These are phyloP conservation scores for Penicillium sp. DNA, from an alignment of 2,329 filamentous ascomycete genomes.

Conservation along the genomic window DNA sequence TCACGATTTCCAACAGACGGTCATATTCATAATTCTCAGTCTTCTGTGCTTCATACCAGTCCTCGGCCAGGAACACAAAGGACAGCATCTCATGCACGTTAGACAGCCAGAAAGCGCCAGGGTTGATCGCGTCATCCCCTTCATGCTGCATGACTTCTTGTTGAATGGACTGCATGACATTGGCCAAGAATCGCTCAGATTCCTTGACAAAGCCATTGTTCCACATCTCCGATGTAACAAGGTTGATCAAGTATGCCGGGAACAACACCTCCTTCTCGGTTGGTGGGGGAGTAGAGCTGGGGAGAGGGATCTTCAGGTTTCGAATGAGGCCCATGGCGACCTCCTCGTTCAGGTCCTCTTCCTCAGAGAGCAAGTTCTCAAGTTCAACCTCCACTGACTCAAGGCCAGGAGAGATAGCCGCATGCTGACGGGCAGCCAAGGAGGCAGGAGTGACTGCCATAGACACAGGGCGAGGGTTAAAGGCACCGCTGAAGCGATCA, in stretches of 20 bases:
- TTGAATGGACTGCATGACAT: conserved; percentile 99
- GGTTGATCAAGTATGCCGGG: conserved; percentile 97
- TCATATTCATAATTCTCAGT: conserved; percentile 99
- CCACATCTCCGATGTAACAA: conserved; percentile 99
- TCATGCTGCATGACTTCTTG: conserved; percentile 99
- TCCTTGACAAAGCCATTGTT: conserved; percentile 99
- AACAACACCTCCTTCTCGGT: conserved; percentile 99
- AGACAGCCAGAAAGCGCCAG: conserved; percentile 96
- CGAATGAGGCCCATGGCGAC: conserved; percentile 94
- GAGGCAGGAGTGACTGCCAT: conserved; percentile 71
- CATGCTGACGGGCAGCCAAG: conserved; percentile 65
- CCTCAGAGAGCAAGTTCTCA: conserved; percentile 88
- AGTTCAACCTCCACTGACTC: conserved; percentile 96
- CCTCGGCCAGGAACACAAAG: conserved; percentile 97
- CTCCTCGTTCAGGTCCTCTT: conserved; percentile 94
- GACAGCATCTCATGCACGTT: conserved; percentile 99
- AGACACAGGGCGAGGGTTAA: conserved; percentile 92
- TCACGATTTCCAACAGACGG: conserved; percentile 94
- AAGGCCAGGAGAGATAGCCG: conserved; percentile 75
- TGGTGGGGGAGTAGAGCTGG: conserved; percentile 81
- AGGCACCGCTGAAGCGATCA: conserved; percentile 88
- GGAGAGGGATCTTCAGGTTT: conserved; percentile 93
- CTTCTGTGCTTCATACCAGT: conserved; percentile 99
- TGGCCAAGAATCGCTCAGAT: conserved; percentile 96
- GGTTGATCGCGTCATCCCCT: conserved; percentile 94